Percentiles rank a stretch among this genome's conserved stretches.
Evolutionary conservation across 345 rosid species (phyloP).

Genomic region (rapeseed (Brassica napus)): Da-Ae NC_063436.1:20286501-20287000

Average conservation of each 20-base stretch:
- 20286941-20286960: not conserved
- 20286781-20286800: constrained; percentile 36
- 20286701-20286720: not conserved
- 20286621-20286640: constrained; percentile 14
- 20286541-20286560: constrained; percentile 59
- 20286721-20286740: not conserved
- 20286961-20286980: not conserved
- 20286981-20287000: constrained; percentile 59
- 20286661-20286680: not conserved
- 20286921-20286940: not conserved
- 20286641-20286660: not conserved
- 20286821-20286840: constrained; percentile 74
- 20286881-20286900: constrained; percentile 74
- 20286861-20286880: constrained; percentile 96
- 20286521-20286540: constrained; percentile 59
- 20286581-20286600: constrained; percentile 40
- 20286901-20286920: not conserved
- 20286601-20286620: constrained; percentile 36
- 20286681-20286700: constrained; percentile 22
- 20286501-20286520: constrained; percentile 70
- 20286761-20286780: not conserved
- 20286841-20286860: constrained; percentile 82
- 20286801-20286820: constrained; percentile 74
- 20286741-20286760: not conserved
- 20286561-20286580: constrained; percentile 49